phyloP scores from a whole-genome alignment of 2,329 filamentous ascomycete genomes.

The Sarocladium strictum region DNA sequence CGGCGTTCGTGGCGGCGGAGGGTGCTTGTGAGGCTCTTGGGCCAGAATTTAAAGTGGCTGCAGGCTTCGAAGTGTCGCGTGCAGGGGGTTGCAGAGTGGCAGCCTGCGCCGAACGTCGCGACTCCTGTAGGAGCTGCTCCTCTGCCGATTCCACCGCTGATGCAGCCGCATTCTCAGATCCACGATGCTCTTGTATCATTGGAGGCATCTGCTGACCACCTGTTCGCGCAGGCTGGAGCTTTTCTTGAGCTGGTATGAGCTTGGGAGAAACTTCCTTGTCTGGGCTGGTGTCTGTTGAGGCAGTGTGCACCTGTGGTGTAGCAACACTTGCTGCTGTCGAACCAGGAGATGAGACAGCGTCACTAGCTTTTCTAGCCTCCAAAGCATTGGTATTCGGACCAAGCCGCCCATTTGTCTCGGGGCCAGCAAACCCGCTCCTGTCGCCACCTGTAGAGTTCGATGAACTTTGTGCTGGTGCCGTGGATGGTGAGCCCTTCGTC shows the following conservation, averaged over 20 bases:
- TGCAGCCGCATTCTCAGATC: not conserved
- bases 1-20: slow-evolving; percentile 11
- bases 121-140: slow-evolving; percentile 39
- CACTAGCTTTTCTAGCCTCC: slow-evolving; percentile 32
- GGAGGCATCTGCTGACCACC: not conserved
- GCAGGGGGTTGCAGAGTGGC: not conserved
- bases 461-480: not conserved
- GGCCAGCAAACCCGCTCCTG: not conserved
- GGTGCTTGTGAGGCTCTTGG: slow-evolving; percentile 5
- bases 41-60: slow-evolving; percentile 15
- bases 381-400: slow-evolving; percentile 10
- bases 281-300: slow-evolving; percentile 68
- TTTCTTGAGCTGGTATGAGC: not conserved
- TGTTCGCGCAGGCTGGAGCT: not conserved
- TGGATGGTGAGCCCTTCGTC: slow-evolving; percentile 21
- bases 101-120: slow-evolving; percentile 17
- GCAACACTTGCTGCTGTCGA: slow-evolving; percentile 70
- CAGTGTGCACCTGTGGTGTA: slow-evolving; percentile 62
- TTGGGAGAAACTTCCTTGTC: slow-evolving; percentile 53
- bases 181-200: not conserved
- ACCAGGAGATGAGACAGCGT: slow-evolving; percentile 47
- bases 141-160: slow-evolving; percentile 26
- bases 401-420: slow-evolving; percentile 6
- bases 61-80: not conserved
- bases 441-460: not conserved